phyloP scores from a whole-genome alignment of 192 early-diverging fungal genomes.

The Allomyces arbusculus region DNA sequence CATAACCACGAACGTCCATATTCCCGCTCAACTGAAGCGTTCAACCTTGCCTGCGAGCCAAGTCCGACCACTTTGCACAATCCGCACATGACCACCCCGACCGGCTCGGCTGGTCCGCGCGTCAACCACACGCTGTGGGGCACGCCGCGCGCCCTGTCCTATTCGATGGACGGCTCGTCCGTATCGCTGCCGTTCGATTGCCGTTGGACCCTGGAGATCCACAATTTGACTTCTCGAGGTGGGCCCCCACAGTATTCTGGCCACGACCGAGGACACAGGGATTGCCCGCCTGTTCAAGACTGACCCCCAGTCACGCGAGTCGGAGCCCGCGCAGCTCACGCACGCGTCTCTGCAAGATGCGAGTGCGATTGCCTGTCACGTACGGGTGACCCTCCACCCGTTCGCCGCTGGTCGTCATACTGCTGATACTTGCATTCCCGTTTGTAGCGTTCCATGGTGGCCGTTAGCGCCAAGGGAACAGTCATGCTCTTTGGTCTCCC shows the following conservation, averaged over 20 bases:
- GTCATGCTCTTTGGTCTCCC: background rate
- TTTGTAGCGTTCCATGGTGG: background rate
- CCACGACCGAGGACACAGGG: background rate
- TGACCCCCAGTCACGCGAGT: background rate
- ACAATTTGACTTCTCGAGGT: too few species aligned
- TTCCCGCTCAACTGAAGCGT: too few species aligned
- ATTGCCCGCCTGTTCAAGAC: background rate
- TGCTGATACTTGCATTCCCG: background rate
- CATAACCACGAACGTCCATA: too few species aligned
- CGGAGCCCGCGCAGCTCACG: background rate
- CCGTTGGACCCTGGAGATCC: too few species aligned
- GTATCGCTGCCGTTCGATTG: too few species aligned
- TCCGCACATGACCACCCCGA: background rate
- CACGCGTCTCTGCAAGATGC: background rate
- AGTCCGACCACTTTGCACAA: background rate
- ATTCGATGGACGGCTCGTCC: background rate
- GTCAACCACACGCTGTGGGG: background rate
- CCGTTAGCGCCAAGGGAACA: background rate
- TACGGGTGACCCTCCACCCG: too few species aligned
- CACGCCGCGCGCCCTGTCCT: background rate
- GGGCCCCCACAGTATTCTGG: too few species aligned
- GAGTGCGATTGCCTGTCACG: background rate
- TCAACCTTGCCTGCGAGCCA: too few species aligned
- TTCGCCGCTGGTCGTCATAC: too few species aligned
- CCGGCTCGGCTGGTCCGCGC: background rate